A percentile compares a stretch with the other conserved stretches of the same genome.
Evolutionary conservation across 208 protist genomes (phyloP).

Genomic region (Crithidia acanthocephali): DNA sequence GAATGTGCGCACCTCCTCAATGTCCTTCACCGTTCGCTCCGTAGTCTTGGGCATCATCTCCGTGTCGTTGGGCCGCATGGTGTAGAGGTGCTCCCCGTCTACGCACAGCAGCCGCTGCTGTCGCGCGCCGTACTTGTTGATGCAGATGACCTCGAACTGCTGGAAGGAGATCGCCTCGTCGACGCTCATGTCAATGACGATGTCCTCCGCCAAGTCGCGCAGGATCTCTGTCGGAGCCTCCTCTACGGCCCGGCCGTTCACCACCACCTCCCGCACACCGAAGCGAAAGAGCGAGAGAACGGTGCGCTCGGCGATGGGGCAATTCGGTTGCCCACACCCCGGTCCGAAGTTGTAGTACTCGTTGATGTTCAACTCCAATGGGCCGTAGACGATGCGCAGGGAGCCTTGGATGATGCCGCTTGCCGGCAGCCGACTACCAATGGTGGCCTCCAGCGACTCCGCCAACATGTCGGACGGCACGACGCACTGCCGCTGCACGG

Average conservation of each 20-base stretch:
- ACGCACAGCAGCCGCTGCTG: slow-evolving; percentile 84
- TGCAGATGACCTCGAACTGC: slow-evolving; percentile 87
- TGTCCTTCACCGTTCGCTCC: slow-evolving; percentile 76
- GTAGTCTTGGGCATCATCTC: slow-evolving; percentile 54
- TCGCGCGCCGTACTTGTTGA: slow-evolving; percentile 76
- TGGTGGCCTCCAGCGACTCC: slow-evolving; percentile 68
- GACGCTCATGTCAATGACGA: slow-evolving; percentile 77
- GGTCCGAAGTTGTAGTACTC: slow-evolving; percentile 88
- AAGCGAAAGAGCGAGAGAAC: slow-evolving; percentile 85
- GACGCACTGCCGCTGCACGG: slow-evolving; percentile 64
- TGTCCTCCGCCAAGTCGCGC: slow-evolving; percentile 56
- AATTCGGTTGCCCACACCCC: slow-evolving; percentile 74
- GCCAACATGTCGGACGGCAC: slow-evolving; percentile 83
- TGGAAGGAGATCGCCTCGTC: slow-evolving; percentile 82
- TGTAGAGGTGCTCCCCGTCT: slow-evolving; percentile 87
- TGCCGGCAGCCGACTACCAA: slow-evolving; percentile 63
- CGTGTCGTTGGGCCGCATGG: slow-evolving; percentile 64
- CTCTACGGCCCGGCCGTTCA: slow-evolving; percentile 75
- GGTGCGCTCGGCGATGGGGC: slow-evolving; percentile 82
- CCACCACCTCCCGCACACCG: slow-evolving; percentile 80
- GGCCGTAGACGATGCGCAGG: slow-evolving; percentile 83
- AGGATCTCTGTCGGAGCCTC: slow-evolving; percentile 37
- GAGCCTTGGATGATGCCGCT: slow-evolving; percentile 79
- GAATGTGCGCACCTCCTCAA: slow-evolving; percentile 71
- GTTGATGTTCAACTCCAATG: slow-evolving; percentile 86